Evolutionary conservation across 768 basidiomycete species (phyloP), one percentile per base, ranked within the genome.

Genomic region (Sarcodon aspratus): DNA sequence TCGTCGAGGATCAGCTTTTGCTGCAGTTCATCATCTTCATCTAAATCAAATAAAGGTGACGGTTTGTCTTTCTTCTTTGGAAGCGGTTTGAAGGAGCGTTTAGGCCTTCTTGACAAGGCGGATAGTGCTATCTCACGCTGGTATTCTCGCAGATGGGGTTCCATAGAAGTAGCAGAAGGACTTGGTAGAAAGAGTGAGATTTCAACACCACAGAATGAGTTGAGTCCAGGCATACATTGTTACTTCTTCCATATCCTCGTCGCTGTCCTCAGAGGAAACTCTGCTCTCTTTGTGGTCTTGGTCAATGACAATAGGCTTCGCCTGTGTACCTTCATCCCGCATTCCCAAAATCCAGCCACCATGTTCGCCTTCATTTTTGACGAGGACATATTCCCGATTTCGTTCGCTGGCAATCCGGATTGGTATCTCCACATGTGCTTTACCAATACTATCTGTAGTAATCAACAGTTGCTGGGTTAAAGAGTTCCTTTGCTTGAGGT

Each of bases 341-440:
- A 97, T 83, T 3, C 95, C 95, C 13, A 99, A 69, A 36, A 94
- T 80, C 95, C 96, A 99, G 1, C 96, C 96, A 2, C 94, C 93
- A 17, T 77, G 81, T 12, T 68, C 78, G 33, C 84, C 83, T 53
- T 90, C 82, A 57, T 96, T 95, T 69, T 95, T 95, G 50, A 98
- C 73, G 50, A 99, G 71, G n/a, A 97, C 72, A 64, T 99, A 99
- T 62, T 96, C 82, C 61, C 80, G 83, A 59, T 98, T 97, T 52
- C 94, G 71, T 64, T 98, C 94, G 55, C 91, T 92, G 1, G 96
- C 96, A 52, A 99, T 88, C 17, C 96, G 78, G 33, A 95, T 77
- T 36, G 95, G 95, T 48, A 97, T 97, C 3, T 82, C 80, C 45
- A 97, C 75, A 60, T 91, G 78, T 0, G 90, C 88, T 59, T 82